Base-by-base conservation (phyloP, 202 grass and related monocot genomes). In the Setaria italica region DNA sequence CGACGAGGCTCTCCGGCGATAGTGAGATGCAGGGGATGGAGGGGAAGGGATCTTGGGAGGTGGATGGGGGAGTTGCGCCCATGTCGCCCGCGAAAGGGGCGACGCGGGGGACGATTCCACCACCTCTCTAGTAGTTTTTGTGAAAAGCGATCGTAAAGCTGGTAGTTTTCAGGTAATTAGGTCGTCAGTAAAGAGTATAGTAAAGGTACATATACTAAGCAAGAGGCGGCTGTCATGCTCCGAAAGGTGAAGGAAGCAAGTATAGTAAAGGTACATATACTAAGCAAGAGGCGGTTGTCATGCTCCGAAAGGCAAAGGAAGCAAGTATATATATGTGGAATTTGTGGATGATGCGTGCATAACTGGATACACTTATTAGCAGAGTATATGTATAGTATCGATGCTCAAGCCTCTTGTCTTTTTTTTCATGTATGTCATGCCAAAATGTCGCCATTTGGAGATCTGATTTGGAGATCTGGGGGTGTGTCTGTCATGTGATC, bases 111-210 rank as follows among this genome's bases (percentile, higher is more conserved):
- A 25, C 25, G 25, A 25, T 25, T 25, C 25, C 25, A 25, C 25
- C 25, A 25, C 25, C 25, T 54, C 51, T 41, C 39, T 41, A 6
- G 39, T 17, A 54, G 51, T 54, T 4, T 4, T 6, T 54, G 19
- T 9, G 19, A 58, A 58, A 58, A 39, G 63, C 2, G 65, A 17
- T 4, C 13, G 35, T 47, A n/a, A 25, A 71, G 41, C 15, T 20
- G 37, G 42, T 71, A 14, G 17, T 46, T 70, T 69, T 69, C 66
- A 45, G 33, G 51, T 54, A 54, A 54, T 20, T 71, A 71, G 68
- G 41, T 46, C 17, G 68, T 71, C n/a, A 71, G 15, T 67, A 39
- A 14, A 37, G 63, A 37, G 21, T 37, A 34, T 47, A 10, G 9
- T 10, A 3, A 50, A 50, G 12, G 6, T 6, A 4, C 14, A 65